Percentiles rank a stretch among this genome's conserved stretches.
Evolutionary conservation across 495 filamentous ascomycete species (phyloP).

Genomic region (Cercophora scortea): DNA sequence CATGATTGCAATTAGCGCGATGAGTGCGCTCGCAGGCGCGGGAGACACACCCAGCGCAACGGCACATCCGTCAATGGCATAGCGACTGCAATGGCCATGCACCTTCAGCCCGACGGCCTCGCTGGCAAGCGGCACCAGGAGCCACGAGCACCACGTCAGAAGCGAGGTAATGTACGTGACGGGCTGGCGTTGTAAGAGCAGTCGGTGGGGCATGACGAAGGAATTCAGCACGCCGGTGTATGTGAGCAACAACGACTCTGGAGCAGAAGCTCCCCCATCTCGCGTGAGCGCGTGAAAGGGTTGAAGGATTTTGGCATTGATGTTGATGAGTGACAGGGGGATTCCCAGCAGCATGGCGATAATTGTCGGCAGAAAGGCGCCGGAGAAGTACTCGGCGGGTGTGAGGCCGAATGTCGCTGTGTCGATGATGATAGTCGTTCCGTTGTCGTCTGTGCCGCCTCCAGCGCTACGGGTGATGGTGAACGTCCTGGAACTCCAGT

Average conservation of each 20-base stretch:
- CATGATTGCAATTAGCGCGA: background rate
- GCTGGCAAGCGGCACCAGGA: background rate
- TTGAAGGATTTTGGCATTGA: conserved; percentile 2
- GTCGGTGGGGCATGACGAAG: background rate
- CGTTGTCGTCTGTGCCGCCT: background rate
- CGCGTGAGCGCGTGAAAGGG: background rate
- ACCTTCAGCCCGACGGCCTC: background rate
- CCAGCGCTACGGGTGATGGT: background rate
- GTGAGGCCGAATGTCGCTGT: background rate
- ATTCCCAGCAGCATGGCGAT: background rate
- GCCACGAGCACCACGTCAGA: background rate
- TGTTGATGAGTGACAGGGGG: background rate
- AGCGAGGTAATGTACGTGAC: background rate
- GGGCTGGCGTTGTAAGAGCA: background rate
- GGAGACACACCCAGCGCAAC: background rate
- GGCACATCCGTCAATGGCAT: background rate
- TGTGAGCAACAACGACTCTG: background rate
- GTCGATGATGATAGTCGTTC: background rate
- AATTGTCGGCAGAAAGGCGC: conserved; percentile 1
- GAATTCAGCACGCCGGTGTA: background rate
- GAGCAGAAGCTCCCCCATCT: background rate
- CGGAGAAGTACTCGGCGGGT: conserved; percentile 1
- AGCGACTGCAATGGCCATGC: background rate
- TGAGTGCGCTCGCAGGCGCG: background rate
- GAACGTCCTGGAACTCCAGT: background rate